Evolutionary conservation across 805 yeast species (phyloP).

Genomic region (Ogataea pini): DNA sequence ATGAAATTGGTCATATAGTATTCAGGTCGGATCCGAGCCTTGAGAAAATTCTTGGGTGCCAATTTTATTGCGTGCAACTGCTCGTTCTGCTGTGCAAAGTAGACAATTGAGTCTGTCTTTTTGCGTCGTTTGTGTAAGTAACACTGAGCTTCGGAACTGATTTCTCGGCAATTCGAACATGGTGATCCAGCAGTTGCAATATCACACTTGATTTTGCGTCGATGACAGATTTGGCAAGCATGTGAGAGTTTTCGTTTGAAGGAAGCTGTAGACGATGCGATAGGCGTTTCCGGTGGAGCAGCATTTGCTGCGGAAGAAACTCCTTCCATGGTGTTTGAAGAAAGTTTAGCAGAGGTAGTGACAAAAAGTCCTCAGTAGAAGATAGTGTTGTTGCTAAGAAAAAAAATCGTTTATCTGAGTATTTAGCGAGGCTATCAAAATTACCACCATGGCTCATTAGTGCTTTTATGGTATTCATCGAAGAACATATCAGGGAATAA

Average conservation of each 20-base stretch:
- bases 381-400: too few species aligned
- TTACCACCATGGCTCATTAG: too few species aligned
- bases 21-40: slow-evolving; percentile 12
- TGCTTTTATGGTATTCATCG: too few species aligned
- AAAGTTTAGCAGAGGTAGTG: too few species aligned
- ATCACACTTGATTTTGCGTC: slow-evolving; percentile 75
- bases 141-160: slow-evolving; percentile 70
- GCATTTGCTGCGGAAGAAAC: too few species aligned
- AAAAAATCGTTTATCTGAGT: too few species aligned
- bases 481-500: too few species aligned
- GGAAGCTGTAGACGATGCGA: neutral
- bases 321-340: too few species aligned
- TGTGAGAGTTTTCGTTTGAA: slow-evolving; percentile 36
- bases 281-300: neutral
- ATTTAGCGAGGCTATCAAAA: too few species aligned
- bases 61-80: slow-evolving; percentile 16
- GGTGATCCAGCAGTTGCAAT: slow-evolving; percentile 50
- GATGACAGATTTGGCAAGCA: slow-evolving; percentile 72
- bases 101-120: slow-evolving; percentile 17
- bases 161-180: slow-evolving; percentile 65
- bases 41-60: slow-evolving; percentile 14
- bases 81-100: slow-evolving; percentile 17
- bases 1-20: slow-evolving; percentile 8
- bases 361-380: too few species aligned
- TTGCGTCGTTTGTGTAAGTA: slow-evolving; percentile 50